Base-by-base conservation (phyloP, 2,329 filamentous ascomycete genomes). In the Podosphaera fusca region DNA sequence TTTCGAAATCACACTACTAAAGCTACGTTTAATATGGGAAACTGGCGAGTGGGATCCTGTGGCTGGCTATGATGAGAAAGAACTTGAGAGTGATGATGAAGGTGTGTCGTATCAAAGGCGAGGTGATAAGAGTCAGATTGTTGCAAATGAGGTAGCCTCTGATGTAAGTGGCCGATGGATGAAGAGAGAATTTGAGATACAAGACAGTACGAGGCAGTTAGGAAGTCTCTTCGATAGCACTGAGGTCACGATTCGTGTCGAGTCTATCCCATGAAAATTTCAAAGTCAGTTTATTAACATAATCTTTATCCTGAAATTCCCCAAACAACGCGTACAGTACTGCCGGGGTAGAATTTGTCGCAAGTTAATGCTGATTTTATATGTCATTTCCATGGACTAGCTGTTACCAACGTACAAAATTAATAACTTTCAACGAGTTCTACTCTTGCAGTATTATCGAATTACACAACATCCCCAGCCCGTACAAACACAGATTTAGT, bases 1-100 rank as follows among this genome's bases (percentile, higher is more conserved):
- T n/a, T 87, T 94, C 64, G 73, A 70, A 0, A 63, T 85, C 9
- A 70, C 74, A 52, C 84, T 87, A 0, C 73, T 87, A 60, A 70
- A 70, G 47, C 71, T 90, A 59, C 75, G 74, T 46, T 68, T 96
- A 54, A 71, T 92, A 0, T 94, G 87, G 84, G 87, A 95, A 71
- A 95, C 88, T 7, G 86, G 87, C 29, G 89, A 95, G 68, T 87
- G 84, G 80, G 87, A 95, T 68, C 86, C 86, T 0, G 81, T 87
- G 0, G 76, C 76, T 7, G 75, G 77, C 59, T 78, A 80, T 62
- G 75, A 80, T 60, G 75, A 78, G 3, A 75, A 76, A 35, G 79
- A 79, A 49, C 75, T 71, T 56, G 73, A 73, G 51, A 74, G 72
- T 62, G 76, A 74, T 51, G 76, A 77, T 35, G 75, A 76, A 5